Evolutionary conservation across 768 basidiomycete species (phyloP).

Genomic region (Suillus alpinus): DNA sequence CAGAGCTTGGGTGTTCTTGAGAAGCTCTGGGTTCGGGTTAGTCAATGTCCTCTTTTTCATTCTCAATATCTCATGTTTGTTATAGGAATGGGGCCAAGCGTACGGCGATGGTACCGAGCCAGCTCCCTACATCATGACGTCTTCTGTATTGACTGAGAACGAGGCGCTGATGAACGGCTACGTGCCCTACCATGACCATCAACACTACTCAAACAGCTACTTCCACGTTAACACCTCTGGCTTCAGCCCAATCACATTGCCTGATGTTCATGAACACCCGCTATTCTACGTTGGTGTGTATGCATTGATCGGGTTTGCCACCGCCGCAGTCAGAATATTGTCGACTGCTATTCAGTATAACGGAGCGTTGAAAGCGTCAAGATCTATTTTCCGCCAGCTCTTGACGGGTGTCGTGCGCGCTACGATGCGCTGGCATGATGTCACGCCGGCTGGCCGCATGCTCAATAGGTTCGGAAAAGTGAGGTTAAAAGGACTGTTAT

Average conservation of each 20-base stretch:
- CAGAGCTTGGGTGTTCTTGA: conserved; percentile 26
- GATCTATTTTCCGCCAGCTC: conserved; percentile 45
- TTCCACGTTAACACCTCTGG: conserved; percentile 14
- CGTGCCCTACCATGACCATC: conserved; percentile 17
- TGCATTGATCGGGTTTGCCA: conserved; percentile 53
- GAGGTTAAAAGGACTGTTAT: background rate
- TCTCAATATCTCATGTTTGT: background rate
- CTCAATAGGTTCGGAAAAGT: conserved; percentile 82
- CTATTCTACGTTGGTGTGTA: conserved; percentile 73
- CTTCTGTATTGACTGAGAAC: conserved; percentile 24
- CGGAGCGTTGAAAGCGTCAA: conserved; percentile 40
- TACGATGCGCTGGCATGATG: conserved; percentile 84
- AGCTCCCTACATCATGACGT: conserved; percentile 17
- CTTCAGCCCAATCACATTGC: conserved; percentile 29
- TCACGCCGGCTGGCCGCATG: conserved; percentile 79
- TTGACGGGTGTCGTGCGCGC: conserved; percentile 71
- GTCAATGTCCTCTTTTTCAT: background rate
- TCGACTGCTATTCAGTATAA: conserved; percentile 56
- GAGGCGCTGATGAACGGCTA: conserved; percentile 26
- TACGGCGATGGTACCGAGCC: conserved; percentile 8
- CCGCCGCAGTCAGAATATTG: conserved; percentile 44
- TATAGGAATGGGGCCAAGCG: conserved; percentile 29
- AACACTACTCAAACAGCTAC: conserved; percentile 15
- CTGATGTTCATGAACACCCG: conserved; percentile 56
- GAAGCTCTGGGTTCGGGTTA: conserved; percentile 30